These are phyloP conservation scores for Populus hybrid DNA, from an alignment of 441 rosid genomes.

Conservation along the genomic window DNA sequence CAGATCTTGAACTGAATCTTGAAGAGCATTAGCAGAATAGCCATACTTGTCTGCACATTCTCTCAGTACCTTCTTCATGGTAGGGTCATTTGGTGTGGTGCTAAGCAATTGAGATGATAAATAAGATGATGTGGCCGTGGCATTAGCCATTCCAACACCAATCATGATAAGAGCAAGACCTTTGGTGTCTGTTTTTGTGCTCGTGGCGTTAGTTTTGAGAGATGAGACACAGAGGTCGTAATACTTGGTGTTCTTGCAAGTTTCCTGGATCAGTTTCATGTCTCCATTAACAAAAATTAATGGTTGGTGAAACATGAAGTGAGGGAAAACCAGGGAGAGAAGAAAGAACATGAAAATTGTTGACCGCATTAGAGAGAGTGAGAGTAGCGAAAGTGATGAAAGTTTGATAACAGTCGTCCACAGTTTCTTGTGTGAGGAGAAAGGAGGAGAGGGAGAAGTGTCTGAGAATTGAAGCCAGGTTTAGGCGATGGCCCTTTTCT, in stretches of 20 bases:
- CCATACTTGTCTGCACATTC: constrained; percentile 70
- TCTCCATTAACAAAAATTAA: constrained; percentile 20
- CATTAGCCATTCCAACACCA: constrained; percentile 57
- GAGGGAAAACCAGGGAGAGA: constrained; percentile 19
- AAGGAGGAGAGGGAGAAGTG: background rate
- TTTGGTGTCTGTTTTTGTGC: constrained; percentile 52
- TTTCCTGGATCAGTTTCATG: constrained; percentile 46
- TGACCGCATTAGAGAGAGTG: constrained; percentile 5
- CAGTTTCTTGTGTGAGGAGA: background rate
- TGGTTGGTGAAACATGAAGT: background rate
- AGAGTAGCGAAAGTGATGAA: background rate
- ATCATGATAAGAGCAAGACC: constrained; percentile 66
- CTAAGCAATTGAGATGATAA: constrained; percentile 36
- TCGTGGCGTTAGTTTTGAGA: constrained; percentile 62
- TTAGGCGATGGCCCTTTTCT: background rate
- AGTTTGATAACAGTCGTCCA: background rate
- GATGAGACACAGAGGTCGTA: constrained; percentile 67
- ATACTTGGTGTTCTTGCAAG: constrained; percentile 66
- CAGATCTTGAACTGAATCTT: constrained; percentile 43
- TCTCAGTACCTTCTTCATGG: constrained; percentile 37
- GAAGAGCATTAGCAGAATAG: constrained; percentile 59
- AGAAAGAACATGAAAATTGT: constrained; percentile 15
- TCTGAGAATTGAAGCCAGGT: background rate
- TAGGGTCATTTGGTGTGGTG: constrained; percentile 26
- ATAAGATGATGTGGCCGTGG: constrained; percentile 66